These are phyloP conservation scores for Funneliformis mosseae DNA, from an alignment of 192 early-diverging fungal genomes.

Conservation along the genomic window DNA sequence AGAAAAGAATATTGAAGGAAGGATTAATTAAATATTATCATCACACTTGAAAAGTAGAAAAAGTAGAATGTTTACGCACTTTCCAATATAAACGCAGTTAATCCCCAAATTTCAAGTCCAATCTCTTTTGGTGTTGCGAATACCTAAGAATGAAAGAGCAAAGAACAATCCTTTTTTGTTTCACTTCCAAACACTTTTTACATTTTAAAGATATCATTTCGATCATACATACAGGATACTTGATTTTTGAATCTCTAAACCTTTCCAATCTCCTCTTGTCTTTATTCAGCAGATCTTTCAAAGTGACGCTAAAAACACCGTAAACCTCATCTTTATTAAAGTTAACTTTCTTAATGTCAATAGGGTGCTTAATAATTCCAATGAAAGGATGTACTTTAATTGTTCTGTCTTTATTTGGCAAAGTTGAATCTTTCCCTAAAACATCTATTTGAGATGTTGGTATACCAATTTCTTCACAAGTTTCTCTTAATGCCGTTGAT, in stretches of 20 bases:
- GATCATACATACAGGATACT: constrained; percentile 53
- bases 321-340: constrained; percentile 71
- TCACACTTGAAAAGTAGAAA: neutral
- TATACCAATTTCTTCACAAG: constrained; percentile 76
- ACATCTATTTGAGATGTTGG: constrained; percentile 48
- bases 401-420: constrained; percentile 62
- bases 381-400: constrained; percentile 67
- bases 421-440: constrained; percentile 59
- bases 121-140: neutral
- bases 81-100: constrained; percentile 81
- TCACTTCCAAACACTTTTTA: neutral
- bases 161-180: neutral
- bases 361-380: constrained; percentile 50
- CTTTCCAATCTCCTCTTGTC: constrained; percentile 38
- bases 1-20: neutral
- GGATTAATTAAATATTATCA: neutral
- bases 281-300: constrained; percentile 64
- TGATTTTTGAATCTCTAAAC: constrained; percentile 56
- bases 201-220: neutral
- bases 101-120: constrained; percentile 64
- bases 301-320: constrained; percentile 65
- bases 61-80: constrained; percentile 36
- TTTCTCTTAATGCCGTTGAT: constrained; percentile 78
- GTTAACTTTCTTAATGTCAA: constrained; percentile 47
- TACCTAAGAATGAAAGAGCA: neutral